Evolutionary conservation across 2,329 filamentous ascomycete genomes (phyloP).

Genomic region (Claviceps cyperi): DNA sequence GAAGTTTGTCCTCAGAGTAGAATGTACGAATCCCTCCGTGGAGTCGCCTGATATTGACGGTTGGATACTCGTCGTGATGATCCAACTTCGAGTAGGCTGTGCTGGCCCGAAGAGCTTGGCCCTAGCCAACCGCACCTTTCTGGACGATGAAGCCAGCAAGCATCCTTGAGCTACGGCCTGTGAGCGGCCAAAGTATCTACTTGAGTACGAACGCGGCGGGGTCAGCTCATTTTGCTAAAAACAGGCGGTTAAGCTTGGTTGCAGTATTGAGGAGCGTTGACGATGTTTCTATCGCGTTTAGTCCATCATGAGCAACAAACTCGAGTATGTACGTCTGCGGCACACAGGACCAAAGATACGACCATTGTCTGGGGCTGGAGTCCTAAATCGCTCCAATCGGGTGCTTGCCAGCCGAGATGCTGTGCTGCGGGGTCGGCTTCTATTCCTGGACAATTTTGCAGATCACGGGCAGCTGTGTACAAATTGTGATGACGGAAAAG

Average conservation of each 20-base stretch:
- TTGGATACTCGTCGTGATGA: neutral
- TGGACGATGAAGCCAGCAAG: constrained; percentile 10
- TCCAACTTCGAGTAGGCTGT: neutral
- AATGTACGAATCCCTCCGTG: too few species aligned
- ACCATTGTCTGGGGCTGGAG: neutral
- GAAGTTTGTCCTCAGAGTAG: too few species aligned
- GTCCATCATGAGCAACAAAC: constrained; percentile 13
- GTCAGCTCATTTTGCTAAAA: neutral
- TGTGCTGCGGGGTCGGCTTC: neutral
- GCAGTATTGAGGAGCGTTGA: neutral
- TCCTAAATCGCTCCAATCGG: neutral
- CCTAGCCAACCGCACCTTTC: neutral
- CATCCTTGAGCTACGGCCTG: constrained; percentile 40
- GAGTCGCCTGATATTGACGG: neutral
- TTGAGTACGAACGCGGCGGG: neutral
- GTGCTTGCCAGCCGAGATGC: neutral
- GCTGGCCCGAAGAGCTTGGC: neutral
- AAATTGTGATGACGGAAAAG: neutral
- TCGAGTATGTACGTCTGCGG: too few species aligned
- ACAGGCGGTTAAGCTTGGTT: neutral
- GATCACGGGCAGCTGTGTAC: neutral
- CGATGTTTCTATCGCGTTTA: neutral
- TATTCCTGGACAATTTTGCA: neutral
- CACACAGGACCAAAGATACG: neutral
- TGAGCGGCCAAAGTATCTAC: constrained; percentile 31